phyloP scores from a whole-genome alignment of 345 rosid species.

The Syzygium oleosum region DNA sequence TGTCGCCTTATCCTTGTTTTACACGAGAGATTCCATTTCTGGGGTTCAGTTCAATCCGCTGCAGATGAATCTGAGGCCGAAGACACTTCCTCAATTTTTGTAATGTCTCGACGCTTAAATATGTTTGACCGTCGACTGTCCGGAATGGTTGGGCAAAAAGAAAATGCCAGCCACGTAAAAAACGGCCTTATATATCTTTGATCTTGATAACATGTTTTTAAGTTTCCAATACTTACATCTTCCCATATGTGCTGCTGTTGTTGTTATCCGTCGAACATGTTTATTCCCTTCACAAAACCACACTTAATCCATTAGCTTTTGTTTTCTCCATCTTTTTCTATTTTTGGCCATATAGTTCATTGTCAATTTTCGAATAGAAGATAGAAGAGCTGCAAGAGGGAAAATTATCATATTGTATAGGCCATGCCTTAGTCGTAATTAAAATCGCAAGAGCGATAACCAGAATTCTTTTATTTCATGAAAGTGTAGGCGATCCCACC shows the following conservation, averaged over 20 bases:
- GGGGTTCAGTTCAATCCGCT: not conserved
- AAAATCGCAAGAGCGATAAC: not conserved
- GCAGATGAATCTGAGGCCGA: not conserved
- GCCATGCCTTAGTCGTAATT: not conserved
- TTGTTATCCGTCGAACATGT: not conserved
- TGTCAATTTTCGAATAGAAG: not conserved
- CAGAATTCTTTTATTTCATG: not conserved
- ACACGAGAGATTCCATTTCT: not conserved
- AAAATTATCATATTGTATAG: not conserved
- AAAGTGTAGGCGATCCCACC: not conserved
- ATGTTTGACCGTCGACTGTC: not conserved
- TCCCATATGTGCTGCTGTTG: not conserved
- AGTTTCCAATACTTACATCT: not conserved
- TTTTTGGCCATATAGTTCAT: not conserved
- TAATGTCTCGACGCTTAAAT: not conserved
- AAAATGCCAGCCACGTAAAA: not conserved
- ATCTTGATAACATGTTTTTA: not conserved
- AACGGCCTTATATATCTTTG: not conserved
- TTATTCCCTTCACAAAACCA: not conserved
- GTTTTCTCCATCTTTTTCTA: not conserved
- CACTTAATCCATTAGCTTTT: not conserved
- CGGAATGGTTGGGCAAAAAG: not conserved
- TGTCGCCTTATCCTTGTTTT: not conserved
- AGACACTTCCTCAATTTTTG: not conserved
- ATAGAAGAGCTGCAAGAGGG: not conserved